Base-by-base conservation (phyloP, 768 basidiomycete species). In the Psilocybe subaeruginosa region DNA sequence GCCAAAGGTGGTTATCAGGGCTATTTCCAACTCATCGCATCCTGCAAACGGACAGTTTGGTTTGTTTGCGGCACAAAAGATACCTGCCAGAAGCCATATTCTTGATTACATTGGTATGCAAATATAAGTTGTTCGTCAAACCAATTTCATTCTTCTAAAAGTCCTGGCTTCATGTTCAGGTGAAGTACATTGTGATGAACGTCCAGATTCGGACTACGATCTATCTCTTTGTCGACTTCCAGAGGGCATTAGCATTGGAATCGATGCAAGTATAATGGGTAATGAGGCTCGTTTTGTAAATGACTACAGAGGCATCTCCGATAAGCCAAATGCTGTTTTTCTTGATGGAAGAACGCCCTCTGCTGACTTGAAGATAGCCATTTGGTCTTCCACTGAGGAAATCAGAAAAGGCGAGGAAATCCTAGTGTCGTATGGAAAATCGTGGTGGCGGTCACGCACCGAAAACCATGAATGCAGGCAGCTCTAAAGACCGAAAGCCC, bases 201-300 rank as follows among this genome's bases (percentile, higher is more conserved):
- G 91, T 55, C 80, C 79, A 27, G 75, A 81, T 33, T 91, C 91
- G n/a, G 89, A 96, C 73, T 97, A 97, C 70, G 95, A 97, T 73
- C 78, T 97, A 27, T 93, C 89, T 12, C 80, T 97, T n/a, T 79
- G 83, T 71, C 88, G 87, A 37, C 75, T 82, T 53, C 74, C 77
- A 59, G 78, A 81, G 54, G 85, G 85, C 7, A 69, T 83, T 43
- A 88, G 79, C 68, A 83, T 95, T 17, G 95, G 93, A 1, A 79
- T 92, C 43, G 95, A 97, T 71, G 93, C 94, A 17, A 78, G 78
- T 30, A 65, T 47, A 2, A 84, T 84, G 78, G 95, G 95, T 30
- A 97, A 96, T 74, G 92, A 95, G 72, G 90, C 89, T 1, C 80
- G 95, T 68, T 95, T 97, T 70, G 80, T 93, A 60, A 97, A 97